phyloP scores from a whole-genome alignment of 2,329 filamentous ascomycete species.

The Microdochium trichocladiopsis region DNA sequence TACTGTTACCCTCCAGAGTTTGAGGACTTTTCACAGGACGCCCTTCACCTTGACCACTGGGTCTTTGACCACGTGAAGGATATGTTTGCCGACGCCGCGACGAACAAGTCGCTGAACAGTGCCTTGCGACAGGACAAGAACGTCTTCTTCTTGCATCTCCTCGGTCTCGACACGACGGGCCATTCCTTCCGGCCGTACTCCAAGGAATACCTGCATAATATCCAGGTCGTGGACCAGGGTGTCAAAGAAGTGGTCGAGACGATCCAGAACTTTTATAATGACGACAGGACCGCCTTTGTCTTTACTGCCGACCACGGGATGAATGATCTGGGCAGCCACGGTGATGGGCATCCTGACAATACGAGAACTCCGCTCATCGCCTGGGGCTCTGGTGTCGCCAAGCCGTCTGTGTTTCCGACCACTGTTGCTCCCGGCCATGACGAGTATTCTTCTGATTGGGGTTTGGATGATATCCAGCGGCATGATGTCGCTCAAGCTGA shows the following conservation, averaged over 20 bases:
- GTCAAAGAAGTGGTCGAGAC: constrained; percentile 76
- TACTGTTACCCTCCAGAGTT: constrained; percentile 75
- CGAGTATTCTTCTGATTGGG: constrained; percentile 87
- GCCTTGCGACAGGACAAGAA: constrained; percentile 74
- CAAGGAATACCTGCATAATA: constrained; percentile 88
- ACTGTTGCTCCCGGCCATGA: constrained; percentile 73
- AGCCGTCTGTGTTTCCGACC: constrained; percentile 53
- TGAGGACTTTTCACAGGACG: constrained; percentile 85
- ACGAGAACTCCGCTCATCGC: constrained; percentile 87
- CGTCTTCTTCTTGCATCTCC: constrained; percentile 91
- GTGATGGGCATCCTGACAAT: constrained; percentile 95
- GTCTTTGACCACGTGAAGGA: constrained; percentile 92
- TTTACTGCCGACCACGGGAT: constrained; percentile 99
- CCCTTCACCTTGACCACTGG: constrained; percentile 79
- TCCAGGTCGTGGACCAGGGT: constrained; percentile 88
- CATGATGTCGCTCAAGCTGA: constrained; percentile 94
- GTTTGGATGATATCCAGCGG: constrained; percentile 68
- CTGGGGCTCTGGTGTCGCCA: constrained; percentile 88
- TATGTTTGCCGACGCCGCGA: constrained; percentile 73
- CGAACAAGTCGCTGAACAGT: constrained; percentile 66
- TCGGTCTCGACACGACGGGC: constrained; percentile 86
- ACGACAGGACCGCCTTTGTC: constrained; percentile 83
- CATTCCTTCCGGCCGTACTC: constrained; percentile 87
- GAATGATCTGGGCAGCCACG: constrained; percentile 99
- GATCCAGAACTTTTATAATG: constrained; percentile 78